Percentiles rank a stretch among this genome's conserved stretches.
These are phyloP conservation scores for Starmerella etchellsii DNA, from an alignment of 805 yeast genomes.

Conservation along the genomic window DNA sequence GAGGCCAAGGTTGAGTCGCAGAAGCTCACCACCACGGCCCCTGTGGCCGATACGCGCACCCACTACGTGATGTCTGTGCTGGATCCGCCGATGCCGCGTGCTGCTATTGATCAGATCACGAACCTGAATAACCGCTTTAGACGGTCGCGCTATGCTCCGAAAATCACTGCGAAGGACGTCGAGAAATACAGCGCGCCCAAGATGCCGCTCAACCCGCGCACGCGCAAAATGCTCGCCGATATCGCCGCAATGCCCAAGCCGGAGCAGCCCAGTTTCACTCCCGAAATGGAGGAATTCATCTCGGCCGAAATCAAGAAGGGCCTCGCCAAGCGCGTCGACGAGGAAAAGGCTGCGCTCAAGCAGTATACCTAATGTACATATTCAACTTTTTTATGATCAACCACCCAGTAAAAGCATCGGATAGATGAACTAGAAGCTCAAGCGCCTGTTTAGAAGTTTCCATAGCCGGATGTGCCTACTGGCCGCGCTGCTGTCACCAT, in stretches of 20 bases:
- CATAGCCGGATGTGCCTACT: too few relatives aligned
- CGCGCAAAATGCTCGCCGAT: constrained; percentile 30
- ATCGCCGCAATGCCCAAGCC: constrained; percentile 24
- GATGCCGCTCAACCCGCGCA: constrained; percentile 58
- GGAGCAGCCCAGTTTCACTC: constrained; percentile 32
- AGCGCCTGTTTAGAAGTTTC: too few relatives aligned
- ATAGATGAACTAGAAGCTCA: too few relatives aligned
- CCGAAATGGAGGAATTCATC: constrained; percentile 43
- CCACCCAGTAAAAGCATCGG: too few relatives aligned
- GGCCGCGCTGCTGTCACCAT: too few relatives aligned
- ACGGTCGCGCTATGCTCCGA: constrained; percentile 36
- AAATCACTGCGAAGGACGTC: constrained; percentile 49
- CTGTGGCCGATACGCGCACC: constrained; percentile 55
- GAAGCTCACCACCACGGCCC: constrained; percentile 41
- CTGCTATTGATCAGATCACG: constrained; percentile 54
- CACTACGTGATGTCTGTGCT: constrained; percentile 57
- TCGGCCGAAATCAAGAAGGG: constrained; percentile 29
- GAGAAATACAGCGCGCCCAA: constrained; percentile 52
- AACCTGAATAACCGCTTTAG: constrained; percentile 60
- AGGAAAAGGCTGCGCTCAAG: constrained; percentile 14
- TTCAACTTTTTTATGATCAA: not conserved
- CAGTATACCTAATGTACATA: constrained; percentile 10
- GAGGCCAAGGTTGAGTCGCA: constrained; percentile 31
- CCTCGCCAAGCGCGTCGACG: constrained; percentile 11
- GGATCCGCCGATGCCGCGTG: constrained; percentile 55